Conservation (phyloP, 345 rosid species). For the Moricandia arvensis region DNA sequence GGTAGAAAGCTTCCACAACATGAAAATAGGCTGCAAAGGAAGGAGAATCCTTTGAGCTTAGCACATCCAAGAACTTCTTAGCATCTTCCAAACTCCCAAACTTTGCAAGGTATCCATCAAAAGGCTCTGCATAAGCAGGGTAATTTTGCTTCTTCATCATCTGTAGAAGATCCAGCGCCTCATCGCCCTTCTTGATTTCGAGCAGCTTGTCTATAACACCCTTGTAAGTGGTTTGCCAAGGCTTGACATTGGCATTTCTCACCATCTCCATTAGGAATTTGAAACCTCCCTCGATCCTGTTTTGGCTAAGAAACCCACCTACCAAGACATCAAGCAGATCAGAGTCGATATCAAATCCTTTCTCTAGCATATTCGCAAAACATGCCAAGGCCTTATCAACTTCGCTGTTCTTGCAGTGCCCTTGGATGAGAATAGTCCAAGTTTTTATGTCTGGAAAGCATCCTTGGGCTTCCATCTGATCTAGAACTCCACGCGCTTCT, state of each 20-base stretch:
- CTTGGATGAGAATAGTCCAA: slow-evolving; percentile 91
- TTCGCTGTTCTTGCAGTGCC: slow-evolving; percentile 64
- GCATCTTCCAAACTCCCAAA: slow-evolving; percentile 71
- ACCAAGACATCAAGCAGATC: slow-evolving; percentile 63
- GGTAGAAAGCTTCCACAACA: slow-evolving; percentile 56
- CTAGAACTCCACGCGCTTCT: slow-evolving; percentile 60
- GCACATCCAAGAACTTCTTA: slow-evolving; percentile 57
- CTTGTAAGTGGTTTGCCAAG: slow-evolving; percentile 83
- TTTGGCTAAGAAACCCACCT: slow-evolving; percentile 59
- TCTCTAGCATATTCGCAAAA: slow-evolving; percentile 64
- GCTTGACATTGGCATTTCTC: slow-evolving; percentile 48
- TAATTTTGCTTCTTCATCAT: slow-evolving; percentile 65
- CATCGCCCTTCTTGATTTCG: slow-evolving; percentile 61
- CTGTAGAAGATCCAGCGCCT: slow-evolving; percentile 65
- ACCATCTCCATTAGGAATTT: slow-evolving; percentile 59
- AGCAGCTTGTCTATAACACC: slow-evolving; percentile 65
- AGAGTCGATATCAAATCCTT: slow-evolving; percentile 53
- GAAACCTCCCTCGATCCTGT: slow-evolving; percentile 64
- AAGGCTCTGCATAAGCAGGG: slow-evolving; percentile 64
- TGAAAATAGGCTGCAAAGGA: slow-evolving; percentile 52
- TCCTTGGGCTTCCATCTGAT: slow-evolving; percentile 65
- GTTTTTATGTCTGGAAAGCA: slow-evolving; percentile 72
- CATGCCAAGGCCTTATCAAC: slow-evolving; percentile 57
- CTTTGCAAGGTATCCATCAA: slow-evolving; percentile 62
- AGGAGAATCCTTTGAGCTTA: slow-evolving; percentile 63